Base-by-base conservation (phyloP, 169 alveolate species). In the Plasmodium coatneyi region DNA sequence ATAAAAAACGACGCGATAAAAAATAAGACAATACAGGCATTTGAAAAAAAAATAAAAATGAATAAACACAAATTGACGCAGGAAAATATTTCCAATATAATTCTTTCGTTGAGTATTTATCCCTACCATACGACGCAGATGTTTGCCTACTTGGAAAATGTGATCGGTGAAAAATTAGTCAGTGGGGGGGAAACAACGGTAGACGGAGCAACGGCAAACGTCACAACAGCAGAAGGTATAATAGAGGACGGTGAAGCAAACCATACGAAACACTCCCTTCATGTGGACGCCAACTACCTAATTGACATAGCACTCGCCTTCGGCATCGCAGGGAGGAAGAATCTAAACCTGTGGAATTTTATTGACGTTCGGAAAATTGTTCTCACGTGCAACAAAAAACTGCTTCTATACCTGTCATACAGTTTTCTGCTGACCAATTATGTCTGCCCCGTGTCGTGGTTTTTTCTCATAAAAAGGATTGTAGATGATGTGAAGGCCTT, bases 71-170 rank as follows among this genome's bases (percentile, higher is more conserved):
- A 89, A 80, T 39, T 89, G 52, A 79, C 91, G 14, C 52, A 89
- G 46, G 66, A 80, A n/a, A 80, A 89, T 70, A 89, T 89, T 5
- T 79, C 94, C 36, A 70, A 89, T 30, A 89, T 89, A 54, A 89
- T 89, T 10, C 36, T 89, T 30, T 89, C 94, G 7, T 49, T 89
- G 49, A 89, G 94, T 46, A 89, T 89, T 70, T 70, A 80, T 39
- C 94, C 94, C n/a, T 43, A 70, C 82, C 94, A 89, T 70, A 70
- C 66, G 14, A 89, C 94, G n/a, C 89, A 89, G 82, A 79, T 89
- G 94, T 80, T 89, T 19, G 60, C 89, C 9, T 89, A 80, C 32
- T 80, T 89, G 28, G 94, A 89, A 89, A 89, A 60, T 79, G 41
- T 89, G n/a, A 70, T 89, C 46, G 82, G 71, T 79, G 94, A 89